Base-by-base conservation (phyloP, 257 asterid genomes). In the Orobanche coerulescens region DNA sequence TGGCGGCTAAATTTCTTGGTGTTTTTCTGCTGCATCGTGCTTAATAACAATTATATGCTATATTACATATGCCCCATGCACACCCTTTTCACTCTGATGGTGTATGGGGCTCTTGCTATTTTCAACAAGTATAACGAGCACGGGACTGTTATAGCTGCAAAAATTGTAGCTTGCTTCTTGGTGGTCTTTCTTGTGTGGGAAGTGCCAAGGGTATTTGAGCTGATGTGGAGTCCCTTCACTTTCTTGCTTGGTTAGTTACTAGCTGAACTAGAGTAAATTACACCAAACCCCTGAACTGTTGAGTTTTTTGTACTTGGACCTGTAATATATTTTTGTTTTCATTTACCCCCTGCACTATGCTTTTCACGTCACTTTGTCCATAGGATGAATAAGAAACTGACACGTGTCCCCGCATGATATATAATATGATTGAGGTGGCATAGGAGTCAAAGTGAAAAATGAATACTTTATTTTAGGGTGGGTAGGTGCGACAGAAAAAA, bases 41-140 rank as follows among this genome's bases (percentile, higher is more conserved):
- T 90, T 23, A 74, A 82, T 68, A 86, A 86, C 76, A 75, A 64
- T 63, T 87, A 87, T 69, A 71, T 69, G 82, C 56, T 87, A 43
- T 87, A 90, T 79, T 90, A 87, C 76, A 87, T 84, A 73, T 90
- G 95, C 78, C 95, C 95, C 50, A 90, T 90, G 97, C 95, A 84
- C 71, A 87, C 95, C 24, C 95, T 90, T 61, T 90, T 90, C 73
- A 90, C 97, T 58, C 78, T 87, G 61, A 87, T 90, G 96, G 95
- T 90, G 47, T 90, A 84, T 68, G 94, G 88, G 13, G 88, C 96
- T 43, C 95, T 90, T 67, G 95, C 87, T 63, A 79, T 87, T 63
- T 80, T 76, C 75, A 83, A 78, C 79, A 83, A 87, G 77, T 81
- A 87, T 59, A 90, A 90, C 42, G 95, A 84, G 15, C 81, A 63